Evolutionary conservation across 306 rosid species (phyloP).

Genomic region (Casuarina equisetifolia): DNA sequence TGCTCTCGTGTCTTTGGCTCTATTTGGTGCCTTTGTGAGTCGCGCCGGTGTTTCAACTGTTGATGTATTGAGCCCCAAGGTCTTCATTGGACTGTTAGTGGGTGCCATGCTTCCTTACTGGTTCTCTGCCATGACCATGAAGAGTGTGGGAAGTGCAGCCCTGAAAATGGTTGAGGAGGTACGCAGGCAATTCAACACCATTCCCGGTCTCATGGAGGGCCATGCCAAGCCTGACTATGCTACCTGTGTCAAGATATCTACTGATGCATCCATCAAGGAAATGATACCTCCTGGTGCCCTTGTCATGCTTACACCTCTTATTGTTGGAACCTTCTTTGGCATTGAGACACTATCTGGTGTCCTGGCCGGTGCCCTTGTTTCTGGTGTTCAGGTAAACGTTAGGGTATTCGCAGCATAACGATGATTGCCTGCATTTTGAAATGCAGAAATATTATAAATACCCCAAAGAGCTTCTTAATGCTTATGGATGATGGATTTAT

Average conservation of each 20-base stretch:
- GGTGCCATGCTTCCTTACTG: constrained; percentile 92
- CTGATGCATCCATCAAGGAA: constrained; percentile 86
- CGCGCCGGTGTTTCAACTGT: constrained; percentile 67
- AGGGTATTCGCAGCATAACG: background rate
- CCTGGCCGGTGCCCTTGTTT: constrained; percentile 75
- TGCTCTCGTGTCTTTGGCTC: constrained; percentile 71
- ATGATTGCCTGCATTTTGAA: background rate
- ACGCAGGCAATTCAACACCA: constrained; percentile 77
- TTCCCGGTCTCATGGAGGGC: constrained; percentile 79
- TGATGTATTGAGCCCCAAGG: constrained; percentile 84
- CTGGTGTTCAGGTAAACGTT: constrained; percentile 71
- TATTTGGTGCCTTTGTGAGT: constrained; percentile 79
- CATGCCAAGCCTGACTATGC: constrained; percentile 71
- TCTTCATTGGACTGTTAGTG: constrained; percentile 69
- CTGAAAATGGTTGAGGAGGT: constrained; percentile 89
- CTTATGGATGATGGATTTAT: background rate
- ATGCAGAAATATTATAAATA: background rate
- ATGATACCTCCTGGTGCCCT: constrained; percentile 90
- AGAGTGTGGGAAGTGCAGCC: constrained; percentile 88
- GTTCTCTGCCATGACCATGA: constrained; percentile 94
- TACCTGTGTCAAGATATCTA: constrained; percentile 78
- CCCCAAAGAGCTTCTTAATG: background rate
- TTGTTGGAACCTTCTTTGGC: constrained; percentile 68
- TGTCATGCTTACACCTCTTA: constrained; percentile 82
- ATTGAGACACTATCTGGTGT: constrained; percentile 79